A percentile compares a stretch with the other conserved stretches of the same genome.
These are phyloP conservation scores for Takakia lepidozioides DNA, from an alignment of 225 moss, liverwort and hornwort species.

Conservation along the genomic window DNA sequence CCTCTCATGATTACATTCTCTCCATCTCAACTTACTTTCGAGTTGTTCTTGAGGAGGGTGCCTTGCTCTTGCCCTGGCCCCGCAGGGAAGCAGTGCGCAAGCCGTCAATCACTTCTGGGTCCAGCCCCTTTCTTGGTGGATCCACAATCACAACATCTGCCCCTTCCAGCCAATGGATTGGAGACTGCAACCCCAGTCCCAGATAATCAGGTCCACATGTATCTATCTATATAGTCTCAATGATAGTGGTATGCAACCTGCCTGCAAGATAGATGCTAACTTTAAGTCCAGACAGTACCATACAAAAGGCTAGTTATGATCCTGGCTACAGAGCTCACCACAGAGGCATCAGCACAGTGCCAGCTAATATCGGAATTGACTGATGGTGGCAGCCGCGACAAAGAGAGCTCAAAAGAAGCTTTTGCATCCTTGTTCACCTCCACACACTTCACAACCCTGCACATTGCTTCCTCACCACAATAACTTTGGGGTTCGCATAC, in stretches of 20 bases:
- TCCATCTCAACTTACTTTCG: constrained; percentile 42
- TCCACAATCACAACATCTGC: constrained; percentile 83
- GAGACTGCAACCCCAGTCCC: constrained; percentile 55
- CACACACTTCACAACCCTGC: constrained; percentile 85
- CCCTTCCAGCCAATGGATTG: constrained; percentile 84
- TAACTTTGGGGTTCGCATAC: too few relatives aligned
- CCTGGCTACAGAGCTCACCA: constrained; percentile 38
- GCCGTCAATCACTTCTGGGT: constrained; percentile 71
- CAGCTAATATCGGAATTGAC: constrained; percentile 82
- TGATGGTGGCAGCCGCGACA: constrained; percentile 60
- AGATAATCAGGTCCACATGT: too few relatives aligned
- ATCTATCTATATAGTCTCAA: too few relatives aligned
- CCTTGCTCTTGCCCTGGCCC: constrained; percentile 66
- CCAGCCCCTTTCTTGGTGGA: constrained; percentile 93
- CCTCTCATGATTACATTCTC: background rate
- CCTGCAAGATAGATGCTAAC: background rate
- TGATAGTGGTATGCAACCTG: too few relatives aligned
- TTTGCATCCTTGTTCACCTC: constrained; percentile 94
- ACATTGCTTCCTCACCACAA: background rate
- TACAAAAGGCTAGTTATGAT: too few relatives aligned
- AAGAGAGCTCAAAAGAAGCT: constrained; percentile 68
- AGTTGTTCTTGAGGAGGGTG: constrained; percentile 33
- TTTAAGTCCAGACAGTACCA: background rate
- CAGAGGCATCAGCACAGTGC: constrained; percentile 96
- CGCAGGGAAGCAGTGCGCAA: constrained; percentile 66